phyloP scores from a whole-genome alignment of 2,329 filamentous ascomycete species.

The Chaetomium globosum region DNA sequence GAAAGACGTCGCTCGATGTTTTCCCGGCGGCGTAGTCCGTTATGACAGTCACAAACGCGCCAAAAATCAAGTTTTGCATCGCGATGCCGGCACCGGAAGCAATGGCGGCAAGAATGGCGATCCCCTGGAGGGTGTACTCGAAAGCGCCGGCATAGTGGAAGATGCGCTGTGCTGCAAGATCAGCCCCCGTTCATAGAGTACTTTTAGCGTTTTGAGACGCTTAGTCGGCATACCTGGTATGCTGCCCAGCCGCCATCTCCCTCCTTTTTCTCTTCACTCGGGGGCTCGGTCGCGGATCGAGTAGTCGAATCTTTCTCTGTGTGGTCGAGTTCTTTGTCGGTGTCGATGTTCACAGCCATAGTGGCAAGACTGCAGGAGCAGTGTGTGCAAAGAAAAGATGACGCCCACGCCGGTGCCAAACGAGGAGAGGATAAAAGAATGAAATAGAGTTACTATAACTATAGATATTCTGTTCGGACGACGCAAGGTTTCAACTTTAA shows the following conservation, averaged over 20 bases:
- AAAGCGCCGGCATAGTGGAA: constrained; percentile 29
- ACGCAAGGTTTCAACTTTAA: background rate
- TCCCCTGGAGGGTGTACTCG: constrained; percentile 29
- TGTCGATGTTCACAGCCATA: constrained; percentile 12
- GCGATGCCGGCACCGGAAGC: constrained; percentile 50
- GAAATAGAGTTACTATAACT: background rate
- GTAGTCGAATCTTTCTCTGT: constrained; percentile 1
- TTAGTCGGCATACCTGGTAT: constrained; percentile 22
- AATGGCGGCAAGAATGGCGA: constrained; percentile 42
- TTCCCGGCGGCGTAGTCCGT: constrained; percentile 46
- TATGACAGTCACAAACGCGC: constrained; percentile 52
- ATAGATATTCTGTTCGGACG: background rate
- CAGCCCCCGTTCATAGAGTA: background rate
- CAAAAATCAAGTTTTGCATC: constrained; percentile 56
- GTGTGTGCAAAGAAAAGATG: background rate
- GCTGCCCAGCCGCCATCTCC: constrained; percentile 20
- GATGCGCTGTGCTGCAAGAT: constrained; percentile 26
- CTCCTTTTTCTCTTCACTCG: constrained; percentile 13
- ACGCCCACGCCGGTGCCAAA: background rate
- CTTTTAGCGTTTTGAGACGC: background rate
- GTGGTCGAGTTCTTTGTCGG: background rate
- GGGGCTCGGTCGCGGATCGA: constrained; percentile 7
- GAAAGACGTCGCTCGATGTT: constrained; percentile 42
- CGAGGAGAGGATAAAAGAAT: background rate
- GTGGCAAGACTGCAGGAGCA: background rate